Evolutionary conservation across 2,329 filamentous ascomycete species (phyloP).

Genomic region (Nothopassalora personata): DNA sequence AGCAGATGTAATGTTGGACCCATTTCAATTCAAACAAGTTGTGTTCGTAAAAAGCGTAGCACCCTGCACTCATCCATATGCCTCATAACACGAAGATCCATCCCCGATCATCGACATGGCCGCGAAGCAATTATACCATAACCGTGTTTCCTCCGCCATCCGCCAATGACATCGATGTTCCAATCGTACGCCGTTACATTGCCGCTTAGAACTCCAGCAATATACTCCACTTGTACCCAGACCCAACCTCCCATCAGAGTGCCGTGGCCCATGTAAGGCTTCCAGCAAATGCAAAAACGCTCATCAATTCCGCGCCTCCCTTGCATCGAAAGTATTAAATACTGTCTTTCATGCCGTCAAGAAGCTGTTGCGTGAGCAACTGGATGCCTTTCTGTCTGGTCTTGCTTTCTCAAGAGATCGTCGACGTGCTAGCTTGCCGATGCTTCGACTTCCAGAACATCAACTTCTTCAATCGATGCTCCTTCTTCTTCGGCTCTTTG

Average conservation of each 20-base stretch:
- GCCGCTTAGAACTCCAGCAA: slow-evolving; percentile 11
- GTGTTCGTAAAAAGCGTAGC: slow-evolving; percentile 1
- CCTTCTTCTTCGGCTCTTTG: slow-evolving; percentile 57
- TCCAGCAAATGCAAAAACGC: slow-evolving; percentile 11
- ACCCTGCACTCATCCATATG: background rate
- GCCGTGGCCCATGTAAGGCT: background rate
- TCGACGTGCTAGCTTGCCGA: slow-evolving; percentile 22
- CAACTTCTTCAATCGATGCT: slow-evolving; percentile 66
- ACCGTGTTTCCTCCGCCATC: background rate
- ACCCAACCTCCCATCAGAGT: slow-evolving; percentile 4
- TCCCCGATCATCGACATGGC: slow-evolving; percentile 2
- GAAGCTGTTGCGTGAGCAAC: background rate
- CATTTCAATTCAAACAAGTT: background rate
- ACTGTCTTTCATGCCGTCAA: background rate
- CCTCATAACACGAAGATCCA: background rate
- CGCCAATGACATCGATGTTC: background rate
- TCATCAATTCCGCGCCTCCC: slow-evolving; percentile 4
- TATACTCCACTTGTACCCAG: slow-evolving; percentile 7
- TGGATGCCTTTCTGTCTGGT: background rate
- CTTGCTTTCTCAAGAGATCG: slow-evolving; percentile 7
- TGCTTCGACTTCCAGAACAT: slow-evolving; percentile 66
- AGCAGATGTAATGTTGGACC: background rate
- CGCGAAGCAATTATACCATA: background rate
- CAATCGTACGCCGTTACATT: slow-evolving; percentile 10
- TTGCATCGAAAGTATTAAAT: slow-evolving; percentile 2